Conservation (phyloP, 164 flowering plant genomes). For the Platanus orientalis region DNA sequence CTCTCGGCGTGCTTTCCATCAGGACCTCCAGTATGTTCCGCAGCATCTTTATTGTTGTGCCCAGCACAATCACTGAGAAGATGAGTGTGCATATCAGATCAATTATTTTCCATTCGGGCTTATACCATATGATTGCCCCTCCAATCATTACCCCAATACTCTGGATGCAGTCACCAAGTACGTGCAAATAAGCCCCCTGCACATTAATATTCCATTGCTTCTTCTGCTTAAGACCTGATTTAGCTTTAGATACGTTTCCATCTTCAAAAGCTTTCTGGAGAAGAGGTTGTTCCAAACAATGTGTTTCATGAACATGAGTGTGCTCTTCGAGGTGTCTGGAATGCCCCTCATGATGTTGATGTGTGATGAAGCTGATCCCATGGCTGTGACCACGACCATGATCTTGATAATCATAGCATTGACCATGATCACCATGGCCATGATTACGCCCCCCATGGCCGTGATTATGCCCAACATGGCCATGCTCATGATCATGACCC, state of each 20-base stretch:
- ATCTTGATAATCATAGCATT: conserved; percentile 3
- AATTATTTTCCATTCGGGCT: too few species aligned
- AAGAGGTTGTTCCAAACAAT: too few species aligned
- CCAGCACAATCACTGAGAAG: too few species aligned
- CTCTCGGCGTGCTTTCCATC: conserved; percentile 27
- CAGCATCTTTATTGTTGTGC: too few species aligned
- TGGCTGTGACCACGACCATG: conserved; percentile 10
- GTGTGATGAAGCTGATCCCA: conserved; percentile 15
- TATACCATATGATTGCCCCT: too few species aligned
- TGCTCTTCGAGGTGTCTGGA: conserved; percentile 7
- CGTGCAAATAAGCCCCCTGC: too few species aligned
- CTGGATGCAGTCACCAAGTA: conserved; percentile 18
- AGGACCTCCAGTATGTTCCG: conserved; percentile 17
- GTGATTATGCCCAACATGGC: conserved; percentile 34
- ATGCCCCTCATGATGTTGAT: too few species aligned
- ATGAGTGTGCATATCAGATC: too few species aligned
- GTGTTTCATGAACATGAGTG: conserved; percentile 25
- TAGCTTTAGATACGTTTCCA: conserved; percentile 18
- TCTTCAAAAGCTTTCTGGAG: conserved; percentile 18
- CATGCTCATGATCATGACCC: too few species aligned
- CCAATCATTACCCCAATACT: too few species aligned
- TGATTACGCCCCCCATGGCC: conserved; percentile 25
- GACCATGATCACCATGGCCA: conserved; percentile 21
- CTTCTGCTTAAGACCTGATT: conserved; percentile 24
- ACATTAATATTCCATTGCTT: conserved; percentile 22